A percentile compares a stretch with the other conserved stretches of the same genome.
Conservation (phyloP, 78 protist genomes). For the Dictyostelium purpureum region DNA sequence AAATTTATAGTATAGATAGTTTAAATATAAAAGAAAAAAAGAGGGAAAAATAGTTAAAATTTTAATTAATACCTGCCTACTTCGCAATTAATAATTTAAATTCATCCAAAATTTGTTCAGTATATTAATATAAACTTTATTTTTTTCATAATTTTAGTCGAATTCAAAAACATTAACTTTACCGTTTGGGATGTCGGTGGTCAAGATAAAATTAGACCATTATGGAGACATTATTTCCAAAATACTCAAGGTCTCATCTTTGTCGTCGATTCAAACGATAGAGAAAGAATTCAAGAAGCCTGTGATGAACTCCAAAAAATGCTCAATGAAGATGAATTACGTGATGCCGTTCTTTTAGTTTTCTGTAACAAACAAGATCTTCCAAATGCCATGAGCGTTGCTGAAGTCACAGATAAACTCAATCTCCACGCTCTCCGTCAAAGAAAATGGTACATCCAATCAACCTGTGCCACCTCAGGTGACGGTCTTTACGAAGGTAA, state of each 20-base stretch:
- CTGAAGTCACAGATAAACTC: constrained; percentile 96
- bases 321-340: constrained; percentile 82
- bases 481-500: constrained; percentile 97
- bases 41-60: too few relatives aligned
- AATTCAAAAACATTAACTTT: constrained; percentile 93
- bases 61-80: too few relatives aligned
- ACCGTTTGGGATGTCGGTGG: constrained; percentile 98
- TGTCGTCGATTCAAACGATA: constrained; percentile 97
- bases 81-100: too few relatives aligned
- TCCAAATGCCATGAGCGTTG: constrained; percentile 97
- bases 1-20: too few relatives aligned
- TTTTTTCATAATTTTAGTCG: constrained; percentile 30
- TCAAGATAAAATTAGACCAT: constrained; percentile 96
- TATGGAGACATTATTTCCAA: constrained; percentile 93
- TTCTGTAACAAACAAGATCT: constrained; percentile 95
- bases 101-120: too few relatives aligned
- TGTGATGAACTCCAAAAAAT: constrained; percentile 88
- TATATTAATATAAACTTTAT: neutral
- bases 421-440: constrained; percentile 94
- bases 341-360: constrained; percentile 88
- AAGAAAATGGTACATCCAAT: constrained; percentile 95
- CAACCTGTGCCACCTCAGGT: constrained; percentile 96
- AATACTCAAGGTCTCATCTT: constrained; percentile 95
- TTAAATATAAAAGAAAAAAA: too few relatives aligned
- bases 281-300: constrained; percentile 92